A percentile compares a stretch with the other conserved stretches of the same genome.
Conservation (phyloP, 2,329 filamentous ascomycete genomes). For the Alternaria ventricosa region DNA sequence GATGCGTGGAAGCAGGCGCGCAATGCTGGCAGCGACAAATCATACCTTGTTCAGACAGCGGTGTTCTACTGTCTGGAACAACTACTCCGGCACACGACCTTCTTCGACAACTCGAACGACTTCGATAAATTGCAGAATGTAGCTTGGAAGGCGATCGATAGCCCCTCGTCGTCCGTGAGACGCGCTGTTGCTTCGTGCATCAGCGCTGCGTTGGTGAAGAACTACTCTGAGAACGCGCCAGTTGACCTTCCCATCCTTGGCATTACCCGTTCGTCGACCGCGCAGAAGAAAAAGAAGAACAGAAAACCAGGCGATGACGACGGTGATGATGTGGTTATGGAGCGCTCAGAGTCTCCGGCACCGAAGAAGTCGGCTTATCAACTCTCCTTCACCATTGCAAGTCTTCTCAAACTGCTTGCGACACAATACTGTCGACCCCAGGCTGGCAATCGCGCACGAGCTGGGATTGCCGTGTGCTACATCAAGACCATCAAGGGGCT, state of each 20-base stretch:
- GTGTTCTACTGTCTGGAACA: slow-evolving; percentile 81
- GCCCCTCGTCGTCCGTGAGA: slow-evolving; percentile 73
- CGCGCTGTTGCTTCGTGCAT: slow-evolving; percentile 87
- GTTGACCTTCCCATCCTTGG: slow-evolving; percentile 49
- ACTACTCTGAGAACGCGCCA: slow-evolving; percentile 68
- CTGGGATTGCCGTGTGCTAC: slow-evolving; percentile 87
- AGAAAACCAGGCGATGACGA: slow-evolving; percentile 64
- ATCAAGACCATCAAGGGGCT: slow-evolving; percentile 78
- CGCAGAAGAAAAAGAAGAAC: slow-evolving; percentile 74
- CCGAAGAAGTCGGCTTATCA: slow-evolving; percentile 74
- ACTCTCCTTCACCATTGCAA: slow-evolving; percentile 75
- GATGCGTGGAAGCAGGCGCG: slow-evolving; percentile 94
- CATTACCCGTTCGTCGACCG: slow-evolving; percentile 61
- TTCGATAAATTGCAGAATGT: slow-evolving; percentile 86
- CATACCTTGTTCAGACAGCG: slow-evolving; percentile 76
- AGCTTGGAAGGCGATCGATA: slow-evolving; percentile 87
- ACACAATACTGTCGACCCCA: slow-evolving; percentile 78
- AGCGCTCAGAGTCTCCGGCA: slow-evolving; percentile 75
- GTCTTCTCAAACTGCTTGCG: slow-evolving; percentile 81
- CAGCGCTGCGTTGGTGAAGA: slow-evolving; percentile 81
- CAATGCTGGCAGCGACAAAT: slow-evolving; percentile 81
- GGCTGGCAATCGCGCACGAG: slow-evolving; percentile 80
- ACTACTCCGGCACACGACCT: slow-evolving; percentile 73
- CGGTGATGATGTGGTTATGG: slow-evolving; percentile 74
- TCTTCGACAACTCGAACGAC: slow-evolving; percentile 87